Conservation (phyloP, 768 basidiomycete genomes). For the Trametes meyenii region DNA sequence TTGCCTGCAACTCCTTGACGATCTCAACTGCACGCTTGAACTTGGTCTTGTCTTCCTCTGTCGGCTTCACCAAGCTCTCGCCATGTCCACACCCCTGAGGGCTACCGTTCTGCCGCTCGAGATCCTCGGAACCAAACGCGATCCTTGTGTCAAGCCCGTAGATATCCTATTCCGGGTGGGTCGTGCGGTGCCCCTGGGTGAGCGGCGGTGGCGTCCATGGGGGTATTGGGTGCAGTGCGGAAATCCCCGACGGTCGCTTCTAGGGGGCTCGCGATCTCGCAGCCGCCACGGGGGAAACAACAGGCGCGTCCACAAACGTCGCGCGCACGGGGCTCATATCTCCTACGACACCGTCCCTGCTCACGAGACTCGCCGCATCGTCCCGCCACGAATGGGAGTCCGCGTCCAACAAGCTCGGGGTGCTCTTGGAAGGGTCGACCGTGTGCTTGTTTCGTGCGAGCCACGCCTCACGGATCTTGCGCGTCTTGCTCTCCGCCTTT, state of each 20-base stretch:
- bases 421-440: not conserved
- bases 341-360: conserved; percentile 8
- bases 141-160: conserved; percentile 74
- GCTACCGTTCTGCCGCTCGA: conserved; percentile 64
- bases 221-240: conserved; percentile 1
- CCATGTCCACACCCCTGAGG: conserved; percentile 64
- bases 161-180: conserved; percentile 70
- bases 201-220: not conserved
- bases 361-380: conserved; percentile 12
- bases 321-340: conserved; percentile 6
- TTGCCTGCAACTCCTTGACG: conserved; percentile 49
- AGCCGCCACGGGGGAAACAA: too few species aligned
- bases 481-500: conserved; percentile 16
- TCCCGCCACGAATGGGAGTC: too few species aligned
- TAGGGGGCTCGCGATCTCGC: not conserved
- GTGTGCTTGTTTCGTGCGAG: conserved; percentile 14
- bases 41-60: conserved; percentile 62
- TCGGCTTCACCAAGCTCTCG: conserved; percentile 48
- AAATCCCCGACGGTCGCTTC: conserved; percentile 8
- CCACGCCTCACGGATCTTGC: conserved; percentile 26
- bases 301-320: conserved; percentile 9
- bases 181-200: not conserved
- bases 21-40: conserved; percentile 75
- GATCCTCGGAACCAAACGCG: conserved; percentile 55
- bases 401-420: not conserved